Evolutionary conservation across 1,284 basidiomycete genomes (phyloP).

Genomic region (Cryptococcus amylolentus): DNA sequence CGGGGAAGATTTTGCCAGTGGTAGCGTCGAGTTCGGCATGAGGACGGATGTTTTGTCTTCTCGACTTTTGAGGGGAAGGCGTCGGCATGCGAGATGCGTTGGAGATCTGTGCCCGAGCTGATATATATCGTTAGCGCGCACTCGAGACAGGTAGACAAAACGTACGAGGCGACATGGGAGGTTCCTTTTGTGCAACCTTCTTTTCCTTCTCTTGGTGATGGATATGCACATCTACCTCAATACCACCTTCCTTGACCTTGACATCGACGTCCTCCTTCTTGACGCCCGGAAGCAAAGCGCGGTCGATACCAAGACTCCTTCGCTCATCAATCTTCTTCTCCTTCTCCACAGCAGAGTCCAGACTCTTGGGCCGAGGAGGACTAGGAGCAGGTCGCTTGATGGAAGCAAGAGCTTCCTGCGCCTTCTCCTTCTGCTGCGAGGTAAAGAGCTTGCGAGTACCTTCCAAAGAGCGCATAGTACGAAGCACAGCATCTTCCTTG

Average conservation of each 20-base stretch:
- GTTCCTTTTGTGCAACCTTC: neutral
- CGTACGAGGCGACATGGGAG: constrained; percentile 17
- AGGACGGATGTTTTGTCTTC: constrained; percentile 7
- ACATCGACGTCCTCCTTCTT: constrained; percentile 9
- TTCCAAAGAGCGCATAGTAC: constrained; percentile 39
- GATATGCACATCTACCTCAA: constrained; percentile 10
- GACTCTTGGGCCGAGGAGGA: constrained; percentile 24
- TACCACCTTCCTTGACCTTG: constrained; percentile 10
- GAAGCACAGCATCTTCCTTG: constrained; percentile 32
- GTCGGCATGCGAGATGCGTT: constrained; percentile 10
- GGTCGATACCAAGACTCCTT: constrained; percentile 26
- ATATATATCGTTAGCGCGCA: neutral
- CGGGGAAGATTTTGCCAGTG: constrained; percentile 18
- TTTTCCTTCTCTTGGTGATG: constrained; percentile 4
- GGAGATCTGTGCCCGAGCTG: constrained; percentile 8
- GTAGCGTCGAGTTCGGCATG: constrained; percentile 9
- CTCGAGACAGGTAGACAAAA: neutral
- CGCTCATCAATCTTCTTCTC: constrained; percentile 21
- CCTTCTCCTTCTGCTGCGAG: constrained; percentile 9
- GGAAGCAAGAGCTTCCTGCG: constrained; percentile 21
- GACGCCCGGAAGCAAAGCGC: constrained; percentile 6
- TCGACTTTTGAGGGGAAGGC: constrained; percentile 15
- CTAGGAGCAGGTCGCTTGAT: constrained; percentile 31
- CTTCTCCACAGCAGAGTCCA: constrained; percentile 17
- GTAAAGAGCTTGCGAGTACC: constrained; percentile 16